Percentiles rank a stretch among this genome's conserved stretches.
These are phyloP conservation scores for Tothia fuscella DNA, from an alignment of 2,329 filamentous ascomycete species.

Conservation along the genomic window DNA sequence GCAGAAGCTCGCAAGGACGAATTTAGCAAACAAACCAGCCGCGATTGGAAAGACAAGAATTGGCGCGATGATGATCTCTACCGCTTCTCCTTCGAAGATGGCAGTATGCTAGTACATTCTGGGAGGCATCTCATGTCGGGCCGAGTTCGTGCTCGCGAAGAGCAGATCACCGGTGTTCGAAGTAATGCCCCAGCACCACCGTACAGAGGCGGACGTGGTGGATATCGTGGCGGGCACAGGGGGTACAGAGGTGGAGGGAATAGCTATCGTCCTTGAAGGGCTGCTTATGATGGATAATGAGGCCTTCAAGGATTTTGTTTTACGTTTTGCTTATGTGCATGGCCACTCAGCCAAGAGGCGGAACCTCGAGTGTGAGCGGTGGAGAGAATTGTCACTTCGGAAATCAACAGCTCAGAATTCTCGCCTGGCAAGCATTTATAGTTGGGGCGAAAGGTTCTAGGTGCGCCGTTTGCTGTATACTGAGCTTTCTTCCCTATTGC, in stretches of 20 bases:
- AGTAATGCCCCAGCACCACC: constrained; percentile 8
- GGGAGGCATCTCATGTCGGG: constrained; percentile 14
- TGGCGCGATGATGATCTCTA: constrained; percentile 6
- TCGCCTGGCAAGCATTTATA: too few relatives aligned
- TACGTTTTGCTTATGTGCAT: not conserved
- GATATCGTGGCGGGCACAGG: constrained; percentile 63
- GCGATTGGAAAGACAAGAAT: constrained; percentile 26
- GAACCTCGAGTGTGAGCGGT: too few relatives aligned
- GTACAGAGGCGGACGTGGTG: constrained; percentile 52
- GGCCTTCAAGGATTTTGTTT: not conserved
- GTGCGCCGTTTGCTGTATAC: too few relatives aligned
- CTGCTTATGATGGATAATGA: too few relatives aligned
- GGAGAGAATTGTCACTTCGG: too few relatives aligned
- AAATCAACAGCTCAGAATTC: too few relatives aligned
- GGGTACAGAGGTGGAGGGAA: constrained; percentile 13
- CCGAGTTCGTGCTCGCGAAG: constrained; percentile 4
- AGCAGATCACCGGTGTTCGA: constrained; percentile 11
- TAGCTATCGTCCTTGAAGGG: not conserved
- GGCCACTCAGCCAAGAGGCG: too few relatives aligned
- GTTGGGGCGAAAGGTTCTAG: too few relatives aligned
- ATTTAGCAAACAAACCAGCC: constrained; percentile 35
- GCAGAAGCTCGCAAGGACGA: constrained; percentile 52
- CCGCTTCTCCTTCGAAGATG: constrained; percentile 27
- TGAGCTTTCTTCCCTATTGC: too few relatives aligned
- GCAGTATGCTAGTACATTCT: constrained; percentile 30